phyloP scores from a whole-genome alignment of 257 asterid species.

The Fraxinus anomala region DNA sequence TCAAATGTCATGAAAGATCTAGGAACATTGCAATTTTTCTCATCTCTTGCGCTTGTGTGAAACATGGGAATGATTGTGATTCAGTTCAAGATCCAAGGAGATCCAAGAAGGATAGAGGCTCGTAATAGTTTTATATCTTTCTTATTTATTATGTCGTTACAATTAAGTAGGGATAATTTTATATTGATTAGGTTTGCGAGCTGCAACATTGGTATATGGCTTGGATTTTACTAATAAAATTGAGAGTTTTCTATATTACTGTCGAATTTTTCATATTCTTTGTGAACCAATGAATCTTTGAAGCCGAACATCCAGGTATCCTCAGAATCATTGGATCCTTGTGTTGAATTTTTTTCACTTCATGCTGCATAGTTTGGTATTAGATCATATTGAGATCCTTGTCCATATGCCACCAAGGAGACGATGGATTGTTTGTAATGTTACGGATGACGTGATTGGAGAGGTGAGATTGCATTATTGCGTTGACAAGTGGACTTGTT shows the following conservation, averaged over 20 bases:
- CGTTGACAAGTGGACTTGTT: background rate
- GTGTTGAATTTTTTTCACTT: background rate
- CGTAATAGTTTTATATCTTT: no score
- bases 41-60: background rate
- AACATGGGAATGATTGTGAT: background rate
- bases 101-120: background rate
- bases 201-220: background rate
- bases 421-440: background rate
- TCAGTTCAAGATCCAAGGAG: background rate
- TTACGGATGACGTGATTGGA: background rate
- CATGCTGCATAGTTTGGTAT: background rate
- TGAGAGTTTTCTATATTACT: background rate
- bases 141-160: no score
- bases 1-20: background rate
- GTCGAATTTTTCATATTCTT: background rate
- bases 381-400: background rate
- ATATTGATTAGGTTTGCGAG: background rate
- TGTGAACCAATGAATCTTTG: background rate
- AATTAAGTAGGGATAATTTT: background rate
- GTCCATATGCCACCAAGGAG: background rate
- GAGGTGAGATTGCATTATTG: background rate
- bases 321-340: background rate
- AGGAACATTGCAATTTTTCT: background rate
- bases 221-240: background rate
- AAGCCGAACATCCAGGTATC: background rate